These are phyloP conservation scores for Rhododendron simsii DNA, from an alignment of 148 eudicot genomes.

Conservation along the genomic window DNA sequence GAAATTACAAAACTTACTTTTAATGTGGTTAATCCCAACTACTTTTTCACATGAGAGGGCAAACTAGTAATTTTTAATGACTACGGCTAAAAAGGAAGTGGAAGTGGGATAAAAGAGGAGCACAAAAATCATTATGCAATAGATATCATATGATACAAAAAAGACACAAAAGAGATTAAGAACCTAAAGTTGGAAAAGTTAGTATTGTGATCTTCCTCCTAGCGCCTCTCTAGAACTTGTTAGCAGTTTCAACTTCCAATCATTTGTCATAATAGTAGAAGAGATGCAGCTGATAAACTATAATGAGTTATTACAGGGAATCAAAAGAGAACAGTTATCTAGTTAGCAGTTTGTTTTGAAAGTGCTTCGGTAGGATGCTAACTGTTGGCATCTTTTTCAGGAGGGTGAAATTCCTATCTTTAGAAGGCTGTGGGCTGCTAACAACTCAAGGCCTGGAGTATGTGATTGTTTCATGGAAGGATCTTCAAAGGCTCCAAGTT, in stretches of 20 bases:
- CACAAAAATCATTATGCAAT: background rate
- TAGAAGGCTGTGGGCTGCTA: constrained; percentile 78
- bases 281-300: background rate
- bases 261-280: background rate
- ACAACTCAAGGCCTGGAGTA: constrained; percentile 65
- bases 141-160: background rate
- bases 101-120: background rate
- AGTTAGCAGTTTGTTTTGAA: background rate
- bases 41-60: background rate
- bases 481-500: constrained; percentile 64
- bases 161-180: background rate
- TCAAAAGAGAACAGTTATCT: background rate
- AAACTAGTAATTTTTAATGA: background rate
- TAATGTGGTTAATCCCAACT: background rate
- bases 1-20: background rate
- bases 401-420: constrained; percentile 57
- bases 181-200: background rate
- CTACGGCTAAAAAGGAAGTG: background rate
- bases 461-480: constrained; percentile 59
- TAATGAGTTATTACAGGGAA: background rate
- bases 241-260: background rate
- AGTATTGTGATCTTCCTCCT: background rate
- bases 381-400: constrained; percentile 27
- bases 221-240: background rate
- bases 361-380: background rate